These are phyloP conservation scores for Fraxinus americana DNA, from an alignment of 257 asterid genomes.

Conservation along the genomic window DNA sequence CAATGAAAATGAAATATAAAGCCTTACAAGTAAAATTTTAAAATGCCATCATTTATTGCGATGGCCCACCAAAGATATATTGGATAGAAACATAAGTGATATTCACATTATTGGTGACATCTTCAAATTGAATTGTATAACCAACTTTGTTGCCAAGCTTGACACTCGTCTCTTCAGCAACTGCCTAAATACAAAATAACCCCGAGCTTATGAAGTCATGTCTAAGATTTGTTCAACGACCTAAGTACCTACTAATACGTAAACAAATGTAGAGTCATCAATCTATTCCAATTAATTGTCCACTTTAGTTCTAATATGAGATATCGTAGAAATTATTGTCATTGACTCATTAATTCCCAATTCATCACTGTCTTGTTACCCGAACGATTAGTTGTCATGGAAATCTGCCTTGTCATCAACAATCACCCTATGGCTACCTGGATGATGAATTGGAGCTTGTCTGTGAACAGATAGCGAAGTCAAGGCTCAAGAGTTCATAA, in stretches of 20 bases:
- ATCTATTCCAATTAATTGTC: background rate
- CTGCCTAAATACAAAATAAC: conserved; percentile 53
- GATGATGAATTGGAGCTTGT: background rate
- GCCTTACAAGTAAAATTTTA: conserved; percentile 9
- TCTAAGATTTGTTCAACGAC: conserved; percentile 2
- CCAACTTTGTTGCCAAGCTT: conserved; percentile 94
- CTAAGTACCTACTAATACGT: background rate
- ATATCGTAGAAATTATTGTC: no score
- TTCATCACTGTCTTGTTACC: no score
- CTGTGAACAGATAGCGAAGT: background rate
- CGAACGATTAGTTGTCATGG: no score
- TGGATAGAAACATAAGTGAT: conserved; percentile 19
- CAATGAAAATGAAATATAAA: background rate
- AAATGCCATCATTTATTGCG: background rate
- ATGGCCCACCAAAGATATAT: conserved; percentile 7
- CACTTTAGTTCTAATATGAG: no score
- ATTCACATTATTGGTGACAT: conserved; percentile 69
- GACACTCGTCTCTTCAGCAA: conserved; percentile 92
- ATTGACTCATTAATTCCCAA: no score
- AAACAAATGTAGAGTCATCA: background rate
- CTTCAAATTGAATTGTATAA: no score
- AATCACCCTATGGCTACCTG: no score
- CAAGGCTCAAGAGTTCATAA: background rate
- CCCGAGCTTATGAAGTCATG: conserved; percentile 13
- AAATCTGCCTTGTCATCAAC: no score